Evolutionary conservation across 768 basidiomycete species (phyloP).

Genomic region (Lactarius quietus): DNA sequence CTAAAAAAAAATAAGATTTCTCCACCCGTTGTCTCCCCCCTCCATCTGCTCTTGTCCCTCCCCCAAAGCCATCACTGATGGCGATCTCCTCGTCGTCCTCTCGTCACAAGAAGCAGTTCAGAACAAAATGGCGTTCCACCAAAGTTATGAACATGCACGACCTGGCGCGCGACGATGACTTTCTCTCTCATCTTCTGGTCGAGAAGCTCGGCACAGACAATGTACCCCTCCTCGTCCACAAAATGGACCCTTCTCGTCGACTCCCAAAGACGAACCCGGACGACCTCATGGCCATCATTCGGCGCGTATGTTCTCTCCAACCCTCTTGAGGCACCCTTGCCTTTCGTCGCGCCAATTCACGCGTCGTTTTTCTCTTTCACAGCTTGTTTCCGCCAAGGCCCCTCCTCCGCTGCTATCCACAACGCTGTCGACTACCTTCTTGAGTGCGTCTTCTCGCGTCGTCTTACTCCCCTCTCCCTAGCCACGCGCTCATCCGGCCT

Average conservation of each 20-base stretch:
- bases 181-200: slow-evolving; percentile 83
- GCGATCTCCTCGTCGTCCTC: slow-evolving; percentile 6
- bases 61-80: slow-evolving; percentile 14
- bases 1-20: neutral
- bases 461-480: slow-evolving; percentile 28
- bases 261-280: slow-evolving; percentile 71
- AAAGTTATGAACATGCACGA: slow-evolving; percentile 91
- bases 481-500: slow-evolving; percentile 6
- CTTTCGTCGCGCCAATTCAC: slow-evolving; percentile 22
- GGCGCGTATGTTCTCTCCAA: slow-evolving; percentile 56
- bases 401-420: slow-evolving; percentile 55
- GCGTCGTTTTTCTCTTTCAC: slow-evolving; percentile 24
- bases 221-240: slow-evolving; percentile 83
- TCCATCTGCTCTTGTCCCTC: neutral
- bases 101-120: slow-evolving; percentile 3
- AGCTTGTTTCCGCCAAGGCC: slow-evolving; percentile 61
- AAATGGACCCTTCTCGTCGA: slow-evolving; percentile 77
- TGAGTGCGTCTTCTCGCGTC: slow-evolving; percentile 47
- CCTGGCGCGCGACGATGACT: slow-evolving; percentile 88
- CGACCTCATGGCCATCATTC: slow-evolving; percentile 66
- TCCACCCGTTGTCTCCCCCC: neutral
- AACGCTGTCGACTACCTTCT: slow-evolving; percentile 78
- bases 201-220: slow-evolving; percentile 81
- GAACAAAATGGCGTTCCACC: slow-evolving; percentile 62
- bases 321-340: slow-evolving; percentile 22